Conservation (phyloP, 2,329 filamentous ascomycete species). For the Tolypocladium tundrense region DNA sequence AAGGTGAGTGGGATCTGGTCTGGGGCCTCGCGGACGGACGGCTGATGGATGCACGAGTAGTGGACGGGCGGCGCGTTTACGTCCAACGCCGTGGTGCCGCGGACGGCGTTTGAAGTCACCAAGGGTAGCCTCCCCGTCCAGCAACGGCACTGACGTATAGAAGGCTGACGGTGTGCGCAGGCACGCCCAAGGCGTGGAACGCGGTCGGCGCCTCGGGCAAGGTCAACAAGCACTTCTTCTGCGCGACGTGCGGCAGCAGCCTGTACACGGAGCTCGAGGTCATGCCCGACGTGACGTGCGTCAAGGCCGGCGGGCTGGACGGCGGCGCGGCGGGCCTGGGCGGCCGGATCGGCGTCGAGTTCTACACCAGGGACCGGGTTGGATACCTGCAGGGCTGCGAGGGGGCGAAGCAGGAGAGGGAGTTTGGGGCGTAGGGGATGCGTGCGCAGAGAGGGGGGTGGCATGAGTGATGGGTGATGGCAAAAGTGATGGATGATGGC, state of each 20-base stretch:
- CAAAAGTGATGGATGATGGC: too few relatives aligned
- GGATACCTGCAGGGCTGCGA: slow-evolving; percentile 28
- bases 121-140: slow-evolving; percentile 25
- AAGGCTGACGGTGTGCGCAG: slow-evolving; percentile 16
- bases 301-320: slow-evolving; percentile 43
- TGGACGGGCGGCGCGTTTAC: slow-evolving; percentile 45
- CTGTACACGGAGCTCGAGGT: slow-evolving; percentile 42
- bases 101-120: slow-evolving; percentile 34
- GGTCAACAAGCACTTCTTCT: slow-evolving; percentile 46
- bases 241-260: slow-evolving; percentile 37
- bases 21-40: too few relatives aligned
- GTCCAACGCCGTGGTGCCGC: slow-evolving; percentile 40
- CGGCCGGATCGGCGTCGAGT: slow-evolving; percentile 36
- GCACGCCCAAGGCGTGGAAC: slow-evolving; percentile 37
- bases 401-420: slow-evolving; percentile 12
- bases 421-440: neutral
- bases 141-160: too few relatives aligned
- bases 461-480: too few relatives aligned
- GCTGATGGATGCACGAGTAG: slow-evolving; percentile 9
- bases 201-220: slow-evolving; percentile 38
- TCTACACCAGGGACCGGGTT: slow-evolving; percentile 40
- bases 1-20: slow-evolving; percentile 28
- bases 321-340: slow-evolving; percentile 32
- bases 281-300: slow-evolving; percentile 36
- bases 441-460: too few relatives aligned